Evolutionary conservation across 257 asterid species (phyloP), one percentile per base, ranked within the genome.

Genomic region (Solanum bulbocastanum): DNA sequence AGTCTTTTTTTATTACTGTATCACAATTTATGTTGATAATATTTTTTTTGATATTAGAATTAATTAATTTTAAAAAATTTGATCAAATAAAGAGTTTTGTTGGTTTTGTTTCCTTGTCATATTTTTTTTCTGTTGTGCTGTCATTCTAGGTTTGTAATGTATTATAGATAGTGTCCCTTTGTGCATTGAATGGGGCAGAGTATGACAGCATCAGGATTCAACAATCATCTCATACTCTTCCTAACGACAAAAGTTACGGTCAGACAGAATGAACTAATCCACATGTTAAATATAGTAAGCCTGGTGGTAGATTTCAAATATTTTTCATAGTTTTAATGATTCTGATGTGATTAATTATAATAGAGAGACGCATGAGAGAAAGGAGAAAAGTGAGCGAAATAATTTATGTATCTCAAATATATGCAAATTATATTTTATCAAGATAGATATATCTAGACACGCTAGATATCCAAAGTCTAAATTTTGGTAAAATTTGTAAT

Each of bases 311-410:
- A 58, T 20, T 58, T 58, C n/a, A 20, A 58, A 7, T 58, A 58
- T 1, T 58, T 56, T 7, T 58, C n/a, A 20, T 58, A 58, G 1
- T 56, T 18, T 56, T 56, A 56, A 22, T 44, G 6, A 35, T 35
- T 4, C 4, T 2, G 23, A 15, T 49, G 60, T 49, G 3, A 18
- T 2, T 49, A 49, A 15, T 49, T 52, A 16, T 52, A 44, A 52
- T 16, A 52, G 22, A 0, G 11, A 20, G 25, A 58, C 0, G 25
- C 0, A 0, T 2, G 0, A 52, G 62, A 49, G 0, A 2, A 5
- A 15, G 3, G 60, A 49, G 20, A 15, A 22, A 49, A 3, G 8
- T 3, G 60, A 49, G 3, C 23, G 3, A 2, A 16, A 52, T 52
- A 52, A 5, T 16, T 2, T 2, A 16, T 16, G 11, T 18, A 18